phyloP scores from a whole-genome alignment of 257 asterid species.

The Capsicum pubescens region DNA sequence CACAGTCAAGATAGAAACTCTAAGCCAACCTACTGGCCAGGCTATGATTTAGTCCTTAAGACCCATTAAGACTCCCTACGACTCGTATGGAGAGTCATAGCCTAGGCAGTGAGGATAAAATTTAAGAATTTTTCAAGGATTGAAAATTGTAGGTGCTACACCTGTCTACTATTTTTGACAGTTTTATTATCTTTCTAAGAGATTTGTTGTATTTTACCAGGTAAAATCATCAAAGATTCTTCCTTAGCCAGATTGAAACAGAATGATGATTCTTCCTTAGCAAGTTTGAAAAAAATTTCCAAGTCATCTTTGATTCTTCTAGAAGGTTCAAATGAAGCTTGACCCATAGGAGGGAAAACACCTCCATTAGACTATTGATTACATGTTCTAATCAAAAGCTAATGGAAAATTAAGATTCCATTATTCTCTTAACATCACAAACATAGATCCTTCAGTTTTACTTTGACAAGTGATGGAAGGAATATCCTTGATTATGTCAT shows the following conservation, averaged over 20 bases:
- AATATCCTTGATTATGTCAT: slow-evolving; percentile 55
- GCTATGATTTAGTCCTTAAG: no score
- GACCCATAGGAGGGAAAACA: slow-evolving; percentile 46
- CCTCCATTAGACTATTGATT: background rate
- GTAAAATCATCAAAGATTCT: slow-evolving; percentile 53
- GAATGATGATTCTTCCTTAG: slow-evolving; percentile 50
- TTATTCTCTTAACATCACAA: slow-evolving; percentile 60
- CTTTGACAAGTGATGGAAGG: slow-evolving; percentile 72
- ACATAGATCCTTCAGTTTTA: slow-evolving; percentile 94
- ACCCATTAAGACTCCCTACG: no score
- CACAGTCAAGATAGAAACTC: no score
- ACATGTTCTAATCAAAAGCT: background rate
- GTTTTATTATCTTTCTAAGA: background rate
- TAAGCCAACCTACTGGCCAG: no score
- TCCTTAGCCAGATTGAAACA: no score
- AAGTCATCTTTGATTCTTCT: slow-evolving; percentile 67
- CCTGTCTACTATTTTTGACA: background rate
- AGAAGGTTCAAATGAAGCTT: slow-evolving; percentile 60
- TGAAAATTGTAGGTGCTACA: no score
- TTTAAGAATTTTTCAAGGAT: no score
- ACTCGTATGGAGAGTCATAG: no score
- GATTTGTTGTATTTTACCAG: slow-evolving; percentile 48
- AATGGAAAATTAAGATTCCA: background rate
- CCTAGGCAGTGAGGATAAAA: no score
- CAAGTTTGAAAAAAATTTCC: slow-evolving; percentile 65